Evolutionary conservation across 495 filamentous ascomycete species (phyloP), one percentile per base, ranked within the genome.

Genomic region (Penicillium longicatenatum): DNA sequence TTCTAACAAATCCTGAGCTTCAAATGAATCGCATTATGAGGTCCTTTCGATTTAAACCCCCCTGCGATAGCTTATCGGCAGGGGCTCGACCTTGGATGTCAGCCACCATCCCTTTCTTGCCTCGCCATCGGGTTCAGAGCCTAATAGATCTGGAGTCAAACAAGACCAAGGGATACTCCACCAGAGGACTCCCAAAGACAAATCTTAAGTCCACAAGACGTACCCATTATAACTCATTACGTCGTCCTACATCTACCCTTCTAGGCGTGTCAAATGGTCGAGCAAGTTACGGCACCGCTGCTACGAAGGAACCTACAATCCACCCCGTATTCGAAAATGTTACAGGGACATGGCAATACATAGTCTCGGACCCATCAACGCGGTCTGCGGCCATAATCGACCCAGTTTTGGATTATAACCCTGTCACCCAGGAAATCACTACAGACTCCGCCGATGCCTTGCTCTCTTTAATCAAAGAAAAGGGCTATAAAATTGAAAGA

Each of bases 301-400:
- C 49, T 35, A 29, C 44, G 3, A 30, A 43, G 21, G 41, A 75
- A 46, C 73, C 77, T n/a, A 75, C 67, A 2, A 71, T 83, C 22
- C 71, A 81, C 64, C 50, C 55, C 42, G 21, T 77, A 8, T 81
- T 76, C 58, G 80, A 84, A 47, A 22, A 55, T 0, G 60, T 58
- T 10, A 81, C 82, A 1, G 67, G 73, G n/a, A 86, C 84, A 44
- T 86, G 81, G 81, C 84, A 86, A 58, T 86, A 85, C 61, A 62
- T 87, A n/a, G 74, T 86, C 3, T 79, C 76, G 4, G 81, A 83
- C 60, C 76, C 81, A 0, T 48, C 64, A 12, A 82, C 82, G 11
- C 56, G 53, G 3, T 20, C 60, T 1, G 80, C 83, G 24, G 75
- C 73, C 43, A 80, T 87, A 55, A 85, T 87, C 54, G 85, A 86